Evolutionary conservation across 2,329 filamentous ascomycete species (phyloP), one percentile per base, ranked within the genome.

Genomic region (Alternaria triticimaculans): DNA sequence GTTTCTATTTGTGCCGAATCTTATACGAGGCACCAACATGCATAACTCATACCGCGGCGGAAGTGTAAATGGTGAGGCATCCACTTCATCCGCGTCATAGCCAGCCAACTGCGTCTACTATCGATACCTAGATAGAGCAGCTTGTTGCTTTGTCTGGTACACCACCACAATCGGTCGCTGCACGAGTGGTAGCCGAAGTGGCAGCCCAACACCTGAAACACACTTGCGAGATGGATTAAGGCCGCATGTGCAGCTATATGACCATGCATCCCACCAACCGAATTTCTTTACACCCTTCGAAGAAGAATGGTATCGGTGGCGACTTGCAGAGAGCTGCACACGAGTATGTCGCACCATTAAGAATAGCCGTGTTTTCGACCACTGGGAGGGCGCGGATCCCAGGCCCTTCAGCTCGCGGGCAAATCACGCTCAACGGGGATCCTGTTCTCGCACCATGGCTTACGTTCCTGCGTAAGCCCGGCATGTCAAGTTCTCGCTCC

Each of bases 341-440:
- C 49, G 66, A 67, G 60, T 58, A 48, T 70, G 77, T 79, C 75
- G 74, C 77, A 79, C 77, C 77, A 79, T 77, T 23, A 58, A 62
- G 66, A 53, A 68, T 67, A 61, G 66, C 64, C 70, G 64, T 71
- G 63, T 30, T 56, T 66, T 65, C 64, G 71, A 65, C 73, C 74
- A 74, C 73, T 70, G 46, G 69, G 62, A 72, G 62, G 58, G 55
- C 65, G 50, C 68, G 64, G 66, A 61, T 55, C 65, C 63, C 64
- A 67, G 56, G 28, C 66, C 49, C 60, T 67, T 68, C 63, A 67
- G 69, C 69, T 65, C 65, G 66, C 67, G 71, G 67, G 69, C 77
- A 70, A 78, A 77, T 78, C 74, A 77, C 68, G 62, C 69, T 67
- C 68, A 70, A 65, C 70, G 71, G 68, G 63, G 58, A 64, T 55